These are phyloP conservation scores for Tulasnella sp. DNA, from an alignment of 768 basidiomycete species.

Conservation along the genomic window DNA sequence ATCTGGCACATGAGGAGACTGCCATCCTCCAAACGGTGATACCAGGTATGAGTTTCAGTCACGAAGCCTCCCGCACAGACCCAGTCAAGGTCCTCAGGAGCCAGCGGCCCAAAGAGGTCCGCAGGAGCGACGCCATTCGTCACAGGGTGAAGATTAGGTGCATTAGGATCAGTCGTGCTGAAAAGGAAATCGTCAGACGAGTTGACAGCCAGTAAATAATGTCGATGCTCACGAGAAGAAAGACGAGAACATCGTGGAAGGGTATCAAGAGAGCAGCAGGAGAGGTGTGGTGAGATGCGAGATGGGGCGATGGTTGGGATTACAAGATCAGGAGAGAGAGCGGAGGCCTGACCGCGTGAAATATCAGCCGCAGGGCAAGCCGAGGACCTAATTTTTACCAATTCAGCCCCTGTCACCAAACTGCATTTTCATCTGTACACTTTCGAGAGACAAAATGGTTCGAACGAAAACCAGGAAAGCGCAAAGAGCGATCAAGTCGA, in stretches of 20 bases:
- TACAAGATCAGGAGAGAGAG: slow-evolving; percentile 1
- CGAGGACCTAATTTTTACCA: slow-evolving; percentile 2
- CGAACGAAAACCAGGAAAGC: not conserved
- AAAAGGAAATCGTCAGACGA: not conserved
- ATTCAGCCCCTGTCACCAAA: not conserved
- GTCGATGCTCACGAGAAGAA: slow-evolving; percentile 53
- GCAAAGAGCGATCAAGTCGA: not conserved
- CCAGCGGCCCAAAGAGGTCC: slow-evolving; percentile 65
- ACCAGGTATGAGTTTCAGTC: slow-evolving; percentile 86
- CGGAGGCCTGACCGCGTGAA: slow-evolving; percentile 5
- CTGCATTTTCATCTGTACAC: not conserved
- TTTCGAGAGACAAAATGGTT: not conserved
- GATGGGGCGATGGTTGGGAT: not conserved
- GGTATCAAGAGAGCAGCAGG: slow-evolving; percentile 14
- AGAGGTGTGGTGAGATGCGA: slow-evolving; percentile 12
- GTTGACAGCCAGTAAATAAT: too few relatives aligned
- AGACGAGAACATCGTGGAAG: slow-evolving; percentile 55
- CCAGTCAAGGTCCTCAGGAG: slow-evolving; percentile 71
- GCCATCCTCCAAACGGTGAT: slow-evolving; percentile 72
- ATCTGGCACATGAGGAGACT: slow-evolving; percentile 68
- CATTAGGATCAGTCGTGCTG: slow-evolving; percentile 22
- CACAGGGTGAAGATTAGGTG: slow-evolving; percentile 77
- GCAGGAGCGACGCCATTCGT: slow-evolving; percentile 43
- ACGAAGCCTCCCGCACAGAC: slow-evolving; percentile 69
- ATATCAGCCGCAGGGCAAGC: not conserved